Evolutionary conservation across 2,329 filamentous ascomycete genomes (phyloP).

Genomic region (Drechslera avenae): DNA sequence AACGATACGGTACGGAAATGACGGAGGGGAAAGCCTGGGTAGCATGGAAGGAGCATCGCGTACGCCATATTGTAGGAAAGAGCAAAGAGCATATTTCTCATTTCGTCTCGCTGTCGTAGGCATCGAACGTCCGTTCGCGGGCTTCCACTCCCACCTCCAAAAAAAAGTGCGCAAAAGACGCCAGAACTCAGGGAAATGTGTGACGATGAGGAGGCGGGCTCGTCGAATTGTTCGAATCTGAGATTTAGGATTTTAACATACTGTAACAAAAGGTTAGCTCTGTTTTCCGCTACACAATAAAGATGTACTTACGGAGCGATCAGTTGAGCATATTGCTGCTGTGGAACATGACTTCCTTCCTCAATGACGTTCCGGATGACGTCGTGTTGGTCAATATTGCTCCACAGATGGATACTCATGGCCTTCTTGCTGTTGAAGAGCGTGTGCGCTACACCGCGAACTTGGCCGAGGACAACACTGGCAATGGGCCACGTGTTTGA

Average conservation of each 20-base stretch:
- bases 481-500: constrained; percentile 76
- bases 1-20: too few species aligned
- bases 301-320: constrained; percentile 42
- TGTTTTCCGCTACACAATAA: not conserved
- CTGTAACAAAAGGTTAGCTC: constrained; percentile 13
- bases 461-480: constrained; percentile 70
- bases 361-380: constrained; percentile 44
- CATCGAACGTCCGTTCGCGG: too few species aligned
- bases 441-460: constrained; percentile 78
- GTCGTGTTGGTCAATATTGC: constrained; percentile 42
- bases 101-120: too few species aligned
- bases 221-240: too few species aligned
- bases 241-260: constrained; percentile 39
- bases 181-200: too few species aligned
- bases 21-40: too few species aligned
- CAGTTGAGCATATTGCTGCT: constrained; percentile 44
- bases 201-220: too few species aligned
- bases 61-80: too few species aligned
- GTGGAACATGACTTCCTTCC: constrained; percentile 37
- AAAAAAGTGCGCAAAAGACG: too few species aligned
- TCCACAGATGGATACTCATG: constrained; percentile 49
- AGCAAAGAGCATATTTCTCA: too few species aligned
- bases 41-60: too few species aligned
- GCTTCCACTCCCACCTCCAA: too few species aligned
- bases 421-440: constrained; percentile 58